Evolutionary conservation across 306 rosid genomes (phyloP).

Genomic region (Gastrolobium villosum): DNA sequence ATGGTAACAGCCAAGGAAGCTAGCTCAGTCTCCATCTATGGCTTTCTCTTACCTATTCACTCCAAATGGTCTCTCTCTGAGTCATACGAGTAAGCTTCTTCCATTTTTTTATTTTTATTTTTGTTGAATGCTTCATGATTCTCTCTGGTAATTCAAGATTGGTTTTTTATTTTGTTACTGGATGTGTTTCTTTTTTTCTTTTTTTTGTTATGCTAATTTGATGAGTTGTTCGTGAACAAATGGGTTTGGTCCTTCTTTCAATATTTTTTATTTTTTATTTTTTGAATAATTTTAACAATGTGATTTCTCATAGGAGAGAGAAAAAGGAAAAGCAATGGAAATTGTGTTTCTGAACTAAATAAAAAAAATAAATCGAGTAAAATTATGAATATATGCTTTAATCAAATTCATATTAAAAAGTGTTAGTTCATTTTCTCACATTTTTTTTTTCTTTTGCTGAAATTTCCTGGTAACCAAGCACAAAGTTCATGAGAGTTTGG

Average conservation of each 20-base stretch:
- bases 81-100: slow-evolving; percentile 70
- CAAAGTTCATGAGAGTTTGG: neutral
- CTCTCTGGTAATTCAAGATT: neutral
- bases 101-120: neutral
- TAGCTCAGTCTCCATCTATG: slow-evolving; percentile 63
- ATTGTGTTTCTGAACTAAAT: slow-evolving; percentile 45
- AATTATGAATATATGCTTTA: neutral
- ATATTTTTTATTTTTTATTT: neutral
- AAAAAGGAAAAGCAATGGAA: neutral
- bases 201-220: neutral
- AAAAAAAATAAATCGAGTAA: neutral
- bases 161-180: neutral
- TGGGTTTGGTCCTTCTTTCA: neutral
- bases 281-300: neutral
- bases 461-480: slow-evolving; percentile 41
- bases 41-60: slow-evolving; percentile 68
- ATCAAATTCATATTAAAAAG: neutral
- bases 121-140: slow-evolving; percentile 1
- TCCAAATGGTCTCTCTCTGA: slow-evolving; percentile 88
- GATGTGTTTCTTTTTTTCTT: neutral
- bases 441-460: slow-evolving; percentile 15
- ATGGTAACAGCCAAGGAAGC: slow-evolving; percentile 85
- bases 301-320: slow-evolving; percentile 26
- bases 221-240: slow-evolving; percentile 11
- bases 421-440: neutral